phyloP scores from a whole-genome alignment of 495 filamentous ascomycete genomes.

The Neurospora sp. region DNA sequence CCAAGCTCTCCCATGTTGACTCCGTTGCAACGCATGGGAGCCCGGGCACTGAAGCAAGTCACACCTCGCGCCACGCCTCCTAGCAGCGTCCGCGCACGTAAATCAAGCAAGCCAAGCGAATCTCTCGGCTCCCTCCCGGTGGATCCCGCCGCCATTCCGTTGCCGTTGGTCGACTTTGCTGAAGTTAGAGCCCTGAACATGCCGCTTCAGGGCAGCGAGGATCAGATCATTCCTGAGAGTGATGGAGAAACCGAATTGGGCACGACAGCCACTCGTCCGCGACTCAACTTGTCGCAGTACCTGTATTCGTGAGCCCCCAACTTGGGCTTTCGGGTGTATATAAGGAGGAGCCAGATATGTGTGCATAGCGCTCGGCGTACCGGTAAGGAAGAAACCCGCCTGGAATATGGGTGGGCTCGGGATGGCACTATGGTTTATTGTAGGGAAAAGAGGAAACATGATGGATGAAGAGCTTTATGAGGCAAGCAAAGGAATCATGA shows the following conservation, averaged over 20 bases:
- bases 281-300: slow-evolving; percentile 45
- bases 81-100: slow-evolving; percentile 23
- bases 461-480: neutral
- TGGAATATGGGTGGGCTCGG: neutral
- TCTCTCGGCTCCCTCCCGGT: slow-evolving; percentile 17
- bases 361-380: slow-evolving; percentile 18
- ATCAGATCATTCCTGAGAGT: slow-evolving; percentile 61
- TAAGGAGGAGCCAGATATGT: neutral
- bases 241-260: slow-evolving; percentile 47
- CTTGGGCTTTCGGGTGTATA: neutral
- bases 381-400: neutral
- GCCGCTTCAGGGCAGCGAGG: slow-evolving; percentile 57
- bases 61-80: slow-evolving; percentile 26
- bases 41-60: slow-evolving; percentile 27
- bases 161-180: slow-evolving; percentile 30
- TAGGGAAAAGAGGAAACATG: neutral
- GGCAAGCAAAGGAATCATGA: neutral
- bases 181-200: slow-evolving; percentile 29
- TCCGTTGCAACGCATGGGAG: slow-evolving; percentile 38
- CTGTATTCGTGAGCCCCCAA: slow-evolving; percentile 32
- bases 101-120: slow-evolving; percentile 12
- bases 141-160: slow-evolving; percentile 31
- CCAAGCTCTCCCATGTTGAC: slow-evolving; percentile 21
- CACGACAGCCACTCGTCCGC: slow-evolving; percentile 6
- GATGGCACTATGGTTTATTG: neutral